Conservation (phyloP, 202 grass and related monocot genomes). For the Carex sylvatica region DNA sequence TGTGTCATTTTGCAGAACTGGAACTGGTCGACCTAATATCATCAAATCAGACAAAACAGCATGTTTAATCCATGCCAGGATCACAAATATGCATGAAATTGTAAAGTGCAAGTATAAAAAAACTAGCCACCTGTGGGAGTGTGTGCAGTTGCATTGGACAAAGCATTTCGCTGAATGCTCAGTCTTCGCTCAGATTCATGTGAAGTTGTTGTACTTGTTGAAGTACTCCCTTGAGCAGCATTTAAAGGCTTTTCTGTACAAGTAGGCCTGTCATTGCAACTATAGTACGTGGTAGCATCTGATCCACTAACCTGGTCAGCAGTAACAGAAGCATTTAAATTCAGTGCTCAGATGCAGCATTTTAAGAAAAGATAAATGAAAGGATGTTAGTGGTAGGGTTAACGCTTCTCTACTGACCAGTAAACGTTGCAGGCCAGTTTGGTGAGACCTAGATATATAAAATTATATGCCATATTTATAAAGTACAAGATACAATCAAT, state of each 20-base stretch:
- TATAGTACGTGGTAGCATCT: conserved; percentile 42
- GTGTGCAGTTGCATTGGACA: conserved; percentile 20
- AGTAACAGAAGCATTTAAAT: background rate
- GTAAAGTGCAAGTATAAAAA: background rate
- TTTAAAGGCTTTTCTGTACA: conserved; percentile 28
- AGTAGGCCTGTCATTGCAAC: conserved; percentile 33
- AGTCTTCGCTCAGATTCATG: conserved; percentile 29
- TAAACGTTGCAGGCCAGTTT: background rate
- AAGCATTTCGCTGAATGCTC: conserved; percentile 21
- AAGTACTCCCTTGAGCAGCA: conserved; percentile 16
- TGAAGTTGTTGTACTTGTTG: conserved; percentile 15
- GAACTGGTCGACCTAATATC: background rate
- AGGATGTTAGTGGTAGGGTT: background rate
- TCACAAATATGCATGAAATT: background rate
- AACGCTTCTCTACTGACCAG: background rate
- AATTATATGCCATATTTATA: background rate
- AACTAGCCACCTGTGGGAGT: conserved; percentile 31
- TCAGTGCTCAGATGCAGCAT: background rate
- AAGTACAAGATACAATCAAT: background rate
- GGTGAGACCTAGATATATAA: background rate
- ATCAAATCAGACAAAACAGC: conserved; percentile 5
- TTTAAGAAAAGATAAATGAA: background rate
- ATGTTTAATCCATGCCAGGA: background rate
- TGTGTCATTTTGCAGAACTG: conserved; percentile 2
- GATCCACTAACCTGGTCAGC: conserved; percentile 41